Conservation (phyloP, 176 grass and related monocot genomes). For the Coix lacrymajobi region DNA sequence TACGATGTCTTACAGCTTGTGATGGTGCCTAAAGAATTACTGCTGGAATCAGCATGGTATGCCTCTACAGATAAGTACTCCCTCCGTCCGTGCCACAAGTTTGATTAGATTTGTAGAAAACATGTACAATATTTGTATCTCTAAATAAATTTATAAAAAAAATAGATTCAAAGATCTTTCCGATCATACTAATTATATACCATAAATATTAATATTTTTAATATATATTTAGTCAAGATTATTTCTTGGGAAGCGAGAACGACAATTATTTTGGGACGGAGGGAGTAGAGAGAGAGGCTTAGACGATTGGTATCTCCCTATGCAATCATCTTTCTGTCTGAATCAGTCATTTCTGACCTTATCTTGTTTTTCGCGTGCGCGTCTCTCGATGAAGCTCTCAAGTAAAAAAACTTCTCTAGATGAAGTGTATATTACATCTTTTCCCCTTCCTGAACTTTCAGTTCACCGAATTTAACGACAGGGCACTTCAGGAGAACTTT, state of each 20-base stretch:
- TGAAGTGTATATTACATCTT: not conserved
- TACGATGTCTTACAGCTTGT: not conserved
- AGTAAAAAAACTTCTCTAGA: not conserved
- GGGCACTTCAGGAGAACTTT: not conserved
- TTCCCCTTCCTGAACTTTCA: not conserved
- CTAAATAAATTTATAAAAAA: no score
- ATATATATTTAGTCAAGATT: no score
- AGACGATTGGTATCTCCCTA: conserved; percentile 22
- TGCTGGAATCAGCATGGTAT: conserved; percentile 6
- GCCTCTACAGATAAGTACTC: not conserved
- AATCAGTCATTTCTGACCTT: conserved; percentile 32
- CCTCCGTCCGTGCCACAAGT: no score
- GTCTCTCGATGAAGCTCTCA: not conserved
- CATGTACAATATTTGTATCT: no score
- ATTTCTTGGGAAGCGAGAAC: no score
- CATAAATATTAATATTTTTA: no score
- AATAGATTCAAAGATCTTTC: no score
- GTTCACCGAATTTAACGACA: not conserved
- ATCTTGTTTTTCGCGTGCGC: conserved; percentile 2
- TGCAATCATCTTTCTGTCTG: conserved; percentile 31
- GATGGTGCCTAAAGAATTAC: conserved; percentile 14
- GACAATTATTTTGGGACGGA: no score
- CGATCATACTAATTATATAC: no score
- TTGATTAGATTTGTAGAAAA: no score
- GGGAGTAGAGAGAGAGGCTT: not conserved